phyloP scores from a whole-genome alignment of 2,329 filamentous ascomycete genomes.

The Verticillium tricorpus region DNA sequence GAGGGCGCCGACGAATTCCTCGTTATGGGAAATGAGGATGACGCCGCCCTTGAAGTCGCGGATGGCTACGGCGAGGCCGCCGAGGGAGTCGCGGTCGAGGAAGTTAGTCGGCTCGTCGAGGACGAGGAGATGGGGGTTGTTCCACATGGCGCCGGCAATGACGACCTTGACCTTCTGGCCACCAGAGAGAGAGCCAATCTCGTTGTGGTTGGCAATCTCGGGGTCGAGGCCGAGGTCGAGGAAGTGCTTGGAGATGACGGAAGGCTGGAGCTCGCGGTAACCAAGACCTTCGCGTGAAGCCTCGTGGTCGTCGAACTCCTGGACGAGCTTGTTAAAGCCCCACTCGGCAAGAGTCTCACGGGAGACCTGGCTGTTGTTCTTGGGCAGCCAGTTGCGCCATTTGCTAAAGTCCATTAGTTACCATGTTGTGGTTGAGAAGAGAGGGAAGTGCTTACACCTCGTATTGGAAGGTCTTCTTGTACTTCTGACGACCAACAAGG shows the following conservation, averaged over 20 bases:
- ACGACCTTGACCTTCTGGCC: conserved; percentile 99
- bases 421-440: conserved; percentile 19
- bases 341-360: conserved; percentile 83
- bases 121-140: conserved; percentile 95
- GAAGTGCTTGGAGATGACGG: conserved; percentile 96
- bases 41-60: conserved; percentile 98
- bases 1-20: conserved; percentile 94
- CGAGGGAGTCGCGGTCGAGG: conserved; percentile 95
- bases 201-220: conserved; percentile 98
- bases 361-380: conserved; percentile 88
- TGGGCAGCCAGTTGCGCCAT: conserved; percentile 84
- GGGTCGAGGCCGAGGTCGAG: conserved; percentile 94
- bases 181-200: conserved; percentile 92
- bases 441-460: conserved; percentile 62
- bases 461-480: conserved; percentile 98
- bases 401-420: conserved; percentile 50
- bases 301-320: conserved; percentile 98
- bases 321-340: conserved; percentile 88
- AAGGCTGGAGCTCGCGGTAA: conserved; percentile 88
- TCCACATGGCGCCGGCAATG: conserved; percentile 94
- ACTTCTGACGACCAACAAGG: conserved; percentile 95
- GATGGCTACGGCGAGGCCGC: conserved; percentile 94
- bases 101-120: conserved; percentile 99
- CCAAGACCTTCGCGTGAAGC: conserved; percentile 97
- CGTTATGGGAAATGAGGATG: conserved; percentile 99